phyloP scores from a whole-genome alignment of 169 alveolate species.

The Neospora caninum region DNA sequence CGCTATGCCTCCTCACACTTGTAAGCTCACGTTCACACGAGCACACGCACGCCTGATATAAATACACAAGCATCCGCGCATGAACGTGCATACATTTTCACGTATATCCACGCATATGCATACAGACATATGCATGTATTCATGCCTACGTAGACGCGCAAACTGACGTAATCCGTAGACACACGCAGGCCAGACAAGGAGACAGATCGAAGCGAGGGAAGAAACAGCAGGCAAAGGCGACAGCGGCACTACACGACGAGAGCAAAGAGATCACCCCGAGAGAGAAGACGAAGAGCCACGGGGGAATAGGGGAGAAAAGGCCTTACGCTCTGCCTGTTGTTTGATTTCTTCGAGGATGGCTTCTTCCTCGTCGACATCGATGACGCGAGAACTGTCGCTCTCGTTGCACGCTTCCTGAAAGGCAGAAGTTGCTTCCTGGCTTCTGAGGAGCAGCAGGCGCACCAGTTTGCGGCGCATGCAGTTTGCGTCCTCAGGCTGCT shows the following conservation, averaged over 20 bases:
- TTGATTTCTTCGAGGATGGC: background rate
- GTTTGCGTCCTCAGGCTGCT: background rate
- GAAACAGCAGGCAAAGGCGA: no score
- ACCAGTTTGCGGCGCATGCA: background rate
- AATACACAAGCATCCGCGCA: background rate
- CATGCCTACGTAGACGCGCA: background rate
- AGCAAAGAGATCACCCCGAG: background rate
- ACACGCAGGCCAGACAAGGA: background rate
- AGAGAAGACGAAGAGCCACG: background rate
- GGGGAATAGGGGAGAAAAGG: background rate
- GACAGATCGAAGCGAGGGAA: background rate
- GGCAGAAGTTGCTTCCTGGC: background rate
- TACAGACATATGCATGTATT: background rate
- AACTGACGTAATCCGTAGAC: background rate
- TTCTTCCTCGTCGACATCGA: constrained; percentile 31
- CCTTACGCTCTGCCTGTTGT: background rate
- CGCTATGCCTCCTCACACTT: no score
- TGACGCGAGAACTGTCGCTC: background rate
- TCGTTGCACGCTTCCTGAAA: background rate
- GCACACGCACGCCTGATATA: background rate
- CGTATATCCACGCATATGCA: background rate
- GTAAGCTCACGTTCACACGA: no score
- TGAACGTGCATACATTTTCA: background rate
- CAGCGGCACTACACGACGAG: no score
- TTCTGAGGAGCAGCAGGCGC: background rate